phyloP scores from a whole-genome alignment of 129 eudicot genomes.

The Erigeron canadensis region DNA sequence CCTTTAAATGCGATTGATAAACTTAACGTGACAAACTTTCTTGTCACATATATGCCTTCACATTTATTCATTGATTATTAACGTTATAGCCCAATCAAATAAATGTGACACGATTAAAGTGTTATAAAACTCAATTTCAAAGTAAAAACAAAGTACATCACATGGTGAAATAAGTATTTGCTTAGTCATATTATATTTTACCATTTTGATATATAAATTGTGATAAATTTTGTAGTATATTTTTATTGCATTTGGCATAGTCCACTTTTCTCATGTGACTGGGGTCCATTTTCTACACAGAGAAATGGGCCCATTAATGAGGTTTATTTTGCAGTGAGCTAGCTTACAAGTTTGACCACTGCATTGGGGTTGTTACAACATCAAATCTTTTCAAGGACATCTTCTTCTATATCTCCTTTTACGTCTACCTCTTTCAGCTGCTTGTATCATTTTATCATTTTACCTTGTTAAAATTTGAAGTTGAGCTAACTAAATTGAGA shows the following conservation, averaged over 20 bases:
- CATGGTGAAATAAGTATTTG: slow-evolving; percentile 18
- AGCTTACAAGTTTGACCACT: slow-evolving; percentile 50
- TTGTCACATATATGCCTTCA: too few species aligned
- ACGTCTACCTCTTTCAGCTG: not conserved
- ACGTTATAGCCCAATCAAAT: too few species aligned
- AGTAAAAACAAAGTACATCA: slow-evolving; percentile 10
- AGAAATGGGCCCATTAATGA: slow-evolving; percentile 36
- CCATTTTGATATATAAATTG: slow-evolving; percentile 10
- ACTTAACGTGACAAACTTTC: too few species aligned
- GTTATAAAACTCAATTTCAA: not conserved
- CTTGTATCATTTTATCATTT: not conserved
- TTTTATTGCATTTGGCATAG: slow-evolving; percentile 24
- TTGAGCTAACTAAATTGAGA: not conserved
- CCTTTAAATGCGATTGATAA: too few species aligned
- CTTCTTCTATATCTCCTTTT: not conserved
- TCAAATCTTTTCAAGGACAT: slow-evolving; percentile 36
- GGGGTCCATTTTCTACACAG: slow-evolving; percentile 29
- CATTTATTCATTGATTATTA: too few species aligned
- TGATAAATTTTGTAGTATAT: slow-evolving; percentile 11
- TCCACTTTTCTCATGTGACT: slow-evolving; percentile 40
- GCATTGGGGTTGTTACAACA: slow-evolving; percentile 40
- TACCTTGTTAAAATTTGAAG: not conserved
- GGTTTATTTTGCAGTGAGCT: slow-evolving; percentile 41
- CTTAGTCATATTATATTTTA: slow-evolving; percentile 10
- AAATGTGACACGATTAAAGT: too few species aligned